Base-by-base conservation (phyloP, 768 basidiomycete species). In the Amanita jacksonii region DNA sequence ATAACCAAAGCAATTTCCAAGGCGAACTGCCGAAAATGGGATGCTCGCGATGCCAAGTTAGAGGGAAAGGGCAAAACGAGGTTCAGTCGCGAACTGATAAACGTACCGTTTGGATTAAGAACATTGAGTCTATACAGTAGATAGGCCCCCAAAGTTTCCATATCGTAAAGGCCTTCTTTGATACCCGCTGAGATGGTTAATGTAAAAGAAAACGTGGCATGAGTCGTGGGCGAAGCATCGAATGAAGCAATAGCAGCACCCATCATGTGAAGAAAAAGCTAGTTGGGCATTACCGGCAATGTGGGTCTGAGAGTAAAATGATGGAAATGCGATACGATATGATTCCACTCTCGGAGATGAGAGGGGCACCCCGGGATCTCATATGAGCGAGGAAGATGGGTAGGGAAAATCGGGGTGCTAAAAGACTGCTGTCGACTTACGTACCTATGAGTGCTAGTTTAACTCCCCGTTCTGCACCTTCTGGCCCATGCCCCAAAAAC, bases 381-480 rank as follows among this genome's bases (percentile, higher is more conserved):
- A n/a, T n/a, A n/a, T n/a, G 22, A 25, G 20, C 23, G 22, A 31
- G 31, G 24, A 18, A 35, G 27, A 19, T n/a, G 28, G 8, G 33
- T 23, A 20, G 7, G 35, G 12, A 35, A 34, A 28, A 20, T 27
- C 33, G 33, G 6, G 25, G 24, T 12, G 12, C n/a, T n/a, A 37
- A 33, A 16, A 38, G 33, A 18, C 18, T 24, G 32, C 30, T 33
- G n/a, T 33, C 18, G 8, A 49, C 43, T 67, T 62, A 68, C 84
- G 61, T 68, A 88, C 93, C 87, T 34, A 96, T 97, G 46, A 97
- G 66, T 38, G 90, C 93, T 16, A 97, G 76, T 62, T 93, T 97
- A 42, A 96, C 73, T 8, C 88, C 94, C 55, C 88, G 73, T 62
- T 99, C 96, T 40, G 89, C 83, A 13, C 91, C 94, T 50, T 73